A percentile compares a stretch with the other conserved stretches of the same genome.
These are phyloP conservation scores for Chlamydomonas sphaeroides DNA, from an alignment of 139 green algal genomes.

Conservation along the genomic window DNA sequence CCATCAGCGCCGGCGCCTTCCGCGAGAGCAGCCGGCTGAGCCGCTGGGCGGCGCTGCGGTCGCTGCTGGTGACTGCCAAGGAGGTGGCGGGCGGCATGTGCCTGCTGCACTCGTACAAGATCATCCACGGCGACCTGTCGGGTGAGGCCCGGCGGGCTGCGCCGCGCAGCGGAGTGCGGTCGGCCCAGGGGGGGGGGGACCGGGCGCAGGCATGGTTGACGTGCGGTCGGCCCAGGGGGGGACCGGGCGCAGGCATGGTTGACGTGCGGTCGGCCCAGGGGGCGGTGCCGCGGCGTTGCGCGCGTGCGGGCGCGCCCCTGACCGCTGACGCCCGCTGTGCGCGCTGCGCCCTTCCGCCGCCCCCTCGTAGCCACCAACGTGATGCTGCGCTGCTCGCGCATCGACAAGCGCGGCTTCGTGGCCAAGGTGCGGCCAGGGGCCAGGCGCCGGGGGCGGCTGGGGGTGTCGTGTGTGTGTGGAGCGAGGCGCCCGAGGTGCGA, in stretches of 20 bases:
- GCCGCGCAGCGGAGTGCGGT: no score
- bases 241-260: no score
- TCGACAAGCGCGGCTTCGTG: conserved; percentile 39
- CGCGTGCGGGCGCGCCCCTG: no score
- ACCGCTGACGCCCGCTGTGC: background rate
- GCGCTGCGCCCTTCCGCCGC: background rate
- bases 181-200: no score
- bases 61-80: conserved; percentile 28
- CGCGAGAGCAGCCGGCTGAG: conserved; percentile 19
- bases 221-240: no score
- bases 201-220: no score
- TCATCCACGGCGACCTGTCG: conserved; percentile 63
- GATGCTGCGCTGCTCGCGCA: conserved; percentile 5
- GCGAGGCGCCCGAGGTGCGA: no score
- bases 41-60: conserved; percentile 26
- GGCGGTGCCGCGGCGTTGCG: no score
- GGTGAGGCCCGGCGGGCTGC: background rate
- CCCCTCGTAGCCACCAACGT: conserved; percentile 7
- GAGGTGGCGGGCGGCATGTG: conserved; percentile 54
- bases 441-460: no score
- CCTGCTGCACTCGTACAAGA: conserved; percentile 53
- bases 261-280: no score
- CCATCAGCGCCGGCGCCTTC: conserved; percentile 17
- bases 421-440: conserved; percentile 3
- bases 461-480: no score